Base-by-base conservation (phyloP, 805 yeast species). In the Danielozyma ontarioensis region DNA sequence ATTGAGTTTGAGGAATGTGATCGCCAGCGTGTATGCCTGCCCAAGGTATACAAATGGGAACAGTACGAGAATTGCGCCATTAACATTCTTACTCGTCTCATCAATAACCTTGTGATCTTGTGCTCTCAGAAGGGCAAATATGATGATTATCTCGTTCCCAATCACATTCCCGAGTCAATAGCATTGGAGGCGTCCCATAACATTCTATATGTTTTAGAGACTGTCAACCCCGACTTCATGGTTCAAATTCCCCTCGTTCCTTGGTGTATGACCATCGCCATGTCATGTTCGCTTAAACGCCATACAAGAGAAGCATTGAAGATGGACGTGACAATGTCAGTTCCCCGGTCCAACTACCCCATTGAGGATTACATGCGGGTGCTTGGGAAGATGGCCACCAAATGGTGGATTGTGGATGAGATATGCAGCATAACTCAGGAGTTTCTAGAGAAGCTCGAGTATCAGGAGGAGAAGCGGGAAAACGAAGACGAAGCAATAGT, bases 371-470 rank as follows among this genome's bases (percentile, higher is more conserved):
- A 45, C 32, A 30, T 58, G 17, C 17, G 10, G 3, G 50, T 39
- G 19, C 40, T 58, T 23, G 49, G 48, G 15, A 41, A 47, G 28
- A 52, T 47, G 37, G 17, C 45, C 13, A 22, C 34, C 5, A 40
- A 44, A 13, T 57, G 61, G 61, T 48, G 51, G 50, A 41, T 55
- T 10, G 53, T 55, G 7, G 60, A 56, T 29, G 62, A 56, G 32
- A 46, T 55, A 21, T 44, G 47, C 27, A 39, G 42, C 25, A 34
- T 54, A 15, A 35, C 52, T 5, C 40, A 38, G 24, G 55, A 54
- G 17, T 55, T 52, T 31, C 34, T 41, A 5, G 40, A 44, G n/a
- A 45, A 40, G 28, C 33, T 16, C 33, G 22, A 35, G 27, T 19
- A 26, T 12, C 15, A 28, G 26, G 15, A 31, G 26, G 23, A 17